Base-by-base conservation (phyloP, 2,329 filamentous ascomycete species). In the Trichoderma pleuroti region DNA sequence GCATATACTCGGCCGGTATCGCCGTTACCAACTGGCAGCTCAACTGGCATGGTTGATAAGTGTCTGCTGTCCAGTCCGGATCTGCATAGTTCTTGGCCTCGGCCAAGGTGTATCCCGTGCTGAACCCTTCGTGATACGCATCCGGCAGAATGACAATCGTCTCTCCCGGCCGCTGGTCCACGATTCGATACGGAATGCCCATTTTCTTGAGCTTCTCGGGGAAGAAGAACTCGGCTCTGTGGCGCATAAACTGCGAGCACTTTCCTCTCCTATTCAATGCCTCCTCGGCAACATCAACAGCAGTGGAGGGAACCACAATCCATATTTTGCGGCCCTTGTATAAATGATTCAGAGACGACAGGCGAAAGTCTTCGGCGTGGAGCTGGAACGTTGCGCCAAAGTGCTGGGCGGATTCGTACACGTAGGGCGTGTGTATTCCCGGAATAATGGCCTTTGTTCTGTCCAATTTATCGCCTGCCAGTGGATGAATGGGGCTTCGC, bases 71-170 rank as follows among this genome's bases (percentile, higher is more conserved):
- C 80, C 80, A 82, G n/a, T 73, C 74, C 12, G 73, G 72, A 42
- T 81, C 80, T 24, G 80, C 80, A 63, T 82, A 82, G 63, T 82
- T 82, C 71, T 81, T 82, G 46, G 80, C 80, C 70, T 82, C 80
- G 4, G 80, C 80, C 59, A 82, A 77, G 46, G 80, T 82, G 67
- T 82, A 82, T 0, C 80, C 80, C n/a, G 80, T 81, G 74, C 80
- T 82, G 71, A 82, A 82, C 3, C 80, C 80, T 71, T 82, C 79
- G 68, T 82, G 80, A 62, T 82, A 82, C 5, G 80, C 80, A 67
- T 82, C 80, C 0, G 80, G 80, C 9, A 82, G 73, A 57, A 82
- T 80, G 46, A 82, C 80, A 46, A 82, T 80, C 10, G 80, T 82
- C 73, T 82, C 80, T 8, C 80, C 80, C 7, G 80, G 79, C 1